Evolutionary conservation across 768 basidiomycete genomes (phyloP), one percentile per base, ranked within the genome.

Genomic region (Mycena floridula): DNA sequence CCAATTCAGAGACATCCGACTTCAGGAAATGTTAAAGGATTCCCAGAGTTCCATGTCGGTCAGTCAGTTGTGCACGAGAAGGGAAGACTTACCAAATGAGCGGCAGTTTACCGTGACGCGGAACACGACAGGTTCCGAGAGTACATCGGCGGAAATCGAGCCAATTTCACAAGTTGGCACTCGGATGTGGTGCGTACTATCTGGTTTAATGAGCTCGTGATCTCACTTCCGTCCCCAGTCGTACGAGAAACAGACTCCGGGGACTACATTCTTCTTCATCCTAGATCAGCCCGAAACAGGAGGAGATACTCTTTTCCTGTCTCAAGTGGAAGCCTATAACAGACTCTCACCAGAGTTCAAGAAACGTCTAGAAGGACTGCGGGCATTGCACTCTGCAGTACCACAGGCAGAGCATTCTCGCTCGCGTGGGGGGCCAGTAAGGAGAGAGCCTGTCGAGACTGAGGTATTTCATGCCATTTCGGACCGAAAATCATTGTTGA

Each of bases 21-120:
- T 7, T 73, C 73, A 7, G 74, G 74, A 1, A 77, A 78, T 45
- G 72, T 71, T 4, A 71, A 74, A 49, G 76, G 70, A 9, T 77
- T 66, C 53, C 77, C 78, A 11, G 77, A 79, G 55, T 77, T 79
- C 60, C 77, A 79, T 50, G 71, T 79, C 48, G 71, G 73, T 72
- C 30, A 53, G 72, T 7, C 32, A 3, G 32, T 15, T 3, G 15
- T 12, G 15, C 12, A 13, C 24, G 30, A 15, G 9, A 7, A 12
- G 12, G 28, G 11, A 30, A 28, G 24, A 5, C 26, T 28, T 24
- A 16, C 21, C 13, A 35, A 32, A 16, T 7, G 12, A 5, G 38
- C 20, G 11, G 2, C 42, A 73, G 76, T 79, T 23, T 79, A 81
- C 54, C 69, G 76, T 25, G 75, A 76, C 53, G 59, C 64, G 2